Conservation (phyloP, 495 filamentous ascomycete species). For the Penicillium goetzii region DNA sequence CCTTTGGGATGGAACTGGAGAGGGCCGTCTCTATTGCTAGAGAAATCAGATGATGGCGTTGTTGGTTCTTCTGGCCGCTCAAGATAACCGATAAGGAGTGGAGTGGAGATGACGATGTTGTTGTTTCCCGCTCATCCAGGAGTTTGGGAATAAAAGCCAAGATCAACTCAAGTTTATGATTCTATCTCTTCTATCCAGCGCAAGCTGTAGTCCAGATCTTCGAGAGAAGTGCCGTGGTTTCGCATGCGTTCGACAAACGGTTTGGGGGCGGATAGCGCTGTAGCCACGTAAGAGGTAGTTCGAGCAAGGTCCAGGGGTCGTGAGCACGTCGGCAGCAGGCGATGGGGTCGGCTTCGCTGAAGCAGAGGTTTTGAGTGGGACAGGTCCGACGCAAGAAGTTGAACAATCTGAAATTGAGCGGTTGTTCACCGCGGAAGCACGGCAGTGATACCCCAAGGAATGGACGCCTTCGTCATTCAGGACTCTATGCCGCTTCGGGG, state of each 20-base stretch:
- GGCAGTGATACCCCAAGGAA: conserved; percentile 18
- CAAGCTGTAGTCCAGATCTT: not conserved
- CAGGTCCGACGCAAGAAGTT: conserved; percentile 1
- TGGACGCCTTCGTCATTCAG: conserved; percentile 29
- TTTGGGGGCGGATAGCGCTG: conserved; percentile 16
- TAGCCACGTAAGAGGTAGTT: conserved; percentile 23
- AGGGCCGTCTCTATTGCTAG: conserved; percentile 3
- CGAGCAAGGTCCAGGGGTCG: conserved; percentile 17
- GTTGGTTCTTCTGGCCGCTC: conserved; percentile 13
- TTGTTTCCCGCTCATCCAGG: conserved; percentile 22
- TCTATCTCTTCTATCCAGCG: not conserved
- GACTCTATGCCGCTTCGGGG: conserved; percentile 21
- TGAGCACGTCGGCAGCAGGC: not conserved
- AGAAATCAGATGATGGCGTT: not conserved
- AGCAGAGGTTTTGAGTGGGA: not conserved
- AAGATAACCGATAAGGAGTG: conserved; percentile 29
- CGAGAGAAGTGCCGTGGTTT: conserved; percentile 4
- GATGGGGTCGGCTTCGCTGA: not conserved
- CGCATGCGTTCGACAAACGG: conserved; percentile 14
- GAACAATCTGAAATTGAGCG: not conserved
- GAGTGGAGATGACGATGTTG: conserved; percentile 6
- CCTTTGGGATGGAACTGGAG: not conserved
- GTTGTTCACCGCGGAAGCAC: conserved; percentile 13
- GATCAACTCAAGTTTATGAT: not conserved
- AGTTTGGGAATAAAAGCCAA: not conserved